phyloP scores from a whole-genome alignment of 2,329 filamentous ascomycete genomes.

The Verticillium alfalfae region DNA sequence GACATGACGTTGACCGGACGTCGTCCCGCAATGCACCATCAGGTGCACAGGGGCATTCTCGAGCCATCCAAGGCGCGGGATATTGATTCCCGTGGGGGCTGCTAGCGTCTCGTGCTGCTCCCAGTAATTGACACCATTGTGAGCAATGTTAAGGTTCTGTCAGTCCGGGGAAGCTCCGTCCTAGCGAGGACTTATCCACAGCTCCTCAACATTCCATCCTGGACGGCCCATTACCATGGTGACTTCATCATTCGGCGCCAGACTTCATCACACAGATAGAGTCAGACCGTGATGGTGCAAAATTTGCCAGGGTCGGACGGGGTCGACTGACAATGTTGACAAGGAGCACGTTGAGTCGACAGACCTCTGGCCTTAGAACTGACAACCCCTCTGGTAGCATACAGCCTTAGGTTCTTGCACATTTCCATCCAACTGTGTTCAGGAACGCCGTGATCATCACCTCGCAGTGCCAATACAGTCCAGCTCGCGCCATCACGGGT shows the following conservation, averaged over 20 bases:
- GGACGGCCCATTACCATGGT: not conserved
- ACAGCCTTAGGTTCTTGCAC: not conserved
- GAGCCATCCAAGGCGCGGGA: not conserved
- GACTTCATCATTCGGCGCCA: not conserved
- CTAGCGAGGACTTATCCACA: not conserved
- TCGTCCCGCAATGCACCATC: not conserved
- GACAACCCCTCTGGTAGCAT: not conserved
- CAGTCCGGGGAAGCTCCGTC: not conserved
- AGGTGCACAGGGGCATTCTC: not conserved
- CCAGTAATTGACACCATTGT: not conserved
- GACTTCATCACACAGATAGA: not conserved
- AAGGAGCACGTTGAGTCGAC: not conserved
- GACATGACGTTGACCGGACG: not conserved
- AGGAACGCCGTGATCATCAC: not conserved
- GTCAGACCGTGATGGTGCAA: not conserved
- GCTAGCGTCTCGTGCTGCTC: not conserved
- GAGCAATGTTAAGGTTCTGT: not conserved
- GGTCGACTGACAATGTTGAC: not conserved
- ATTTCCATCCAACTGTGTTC: not conserved
- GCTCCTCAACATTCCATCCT: not conserved
- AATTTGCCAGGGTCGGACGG: not conserved
- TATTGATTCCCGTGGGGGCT: not conserved
- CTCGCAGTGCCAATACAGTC: not conserved
- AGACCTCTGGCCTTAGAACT: not conserved
- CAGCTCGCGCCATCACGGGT: not conserved